Base-by-base conservation (phyloP, 768 basidiomycete genomes). In the Russula sp. region DNA sequence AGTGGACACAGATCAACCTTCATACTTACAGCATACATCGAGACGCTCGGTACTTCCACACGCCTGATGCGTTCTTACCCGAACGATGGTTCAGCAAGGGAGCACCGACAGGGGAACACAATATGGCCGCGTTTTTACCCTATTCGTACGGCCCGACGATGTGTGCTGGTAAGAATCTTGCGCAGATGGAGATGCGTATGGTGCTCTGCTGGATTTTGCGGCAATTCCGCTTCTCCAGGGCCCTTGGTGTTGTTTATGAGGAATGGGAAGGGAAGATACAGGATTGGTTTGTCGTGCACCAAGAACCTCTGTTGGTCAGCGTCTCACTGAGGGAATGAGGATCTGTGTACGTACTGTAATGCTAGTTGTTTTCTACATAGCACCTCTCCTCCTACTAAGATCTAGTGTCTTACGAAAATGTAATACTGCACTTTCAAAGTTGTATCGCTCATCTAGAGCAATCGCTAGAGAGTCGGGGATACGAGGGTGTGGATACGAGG, bases 161-260 rank as follows among this genome's bases (percentile, higher is more conserved):
- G 36, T 81, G 80, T 53, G 77, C 75, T 0, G 80, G 80, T 4
- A 79, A 77, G 69, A 76, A 73, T 48, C 71, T 81, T 20, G 80
- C 80, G 22, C 68, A 72, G 67, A 72, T 73, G 69, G 78, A 80
- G 67, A 74, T 80, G 73, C 69, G 78, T 10, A 75, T 77, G 73
- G 66, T 79, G n/a, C 63, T 78, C 13, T 76, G 75, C 42, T 49
- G 74, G 40, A 53, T 80, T 57, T 65, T 82, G 59, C 74, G 74
- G 26, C 71, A 66, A 40, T 80, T 79, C 65, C 74, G 78, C 7
- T 57, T 67, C 53, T 63, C 52, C 1, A 60, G 50, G 28, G 55
- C 32, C 1, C 24, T 24, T 13, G 56, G 53, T 2, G 6, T 52
- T 56, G 24, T 22, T 46, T 57, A 58, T 22, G 51, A 36, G 36